These are phyloP conservation scores for Inonotus hispidus DNA, from an alignment of 1,284 basidiomycete genomes.

Conservation along the genomic window DNA sequence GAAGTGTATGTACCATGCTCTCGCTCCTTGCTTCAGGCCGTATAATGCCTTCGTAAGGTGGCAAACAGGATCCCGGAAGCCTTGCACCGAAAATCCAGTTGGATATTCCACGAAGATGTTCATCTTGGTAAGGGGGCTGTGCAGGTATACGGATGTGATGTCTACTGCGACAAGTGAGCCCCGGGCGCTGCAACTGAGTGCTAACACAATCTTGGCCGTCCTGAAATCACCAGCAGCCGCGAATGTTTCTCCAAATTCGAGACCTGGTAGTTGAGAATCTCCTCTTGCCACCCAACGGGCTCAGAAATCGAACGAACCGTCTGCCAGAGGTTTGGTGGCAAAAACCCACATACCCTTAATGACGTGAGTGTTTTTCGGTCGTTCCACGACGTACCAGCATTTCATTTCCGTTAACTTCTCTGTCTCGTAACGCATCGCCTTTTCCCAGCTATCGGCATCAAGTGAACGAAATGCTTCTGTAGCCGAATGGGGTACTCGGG, in stretches of 20 bases:
- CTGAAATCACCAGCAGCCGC: neutral
- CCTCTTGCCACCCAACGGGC: too few species aligned
- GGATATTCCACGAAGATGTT: neutral
- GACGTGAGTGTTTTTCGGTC: neutral
- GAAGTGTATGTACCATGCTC: neutral
- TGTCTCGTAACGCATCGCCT: neutral
- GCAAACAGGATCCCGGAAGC: neutral
- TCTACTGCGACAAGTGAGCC: neutral
- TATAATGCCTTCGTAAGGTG: neutral
- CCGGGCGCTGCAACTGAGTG: neutral
- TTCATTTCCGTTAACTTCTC: neutral
- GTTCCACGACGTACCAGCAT: neutral
- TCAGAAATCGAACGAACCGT: too few species aligned
- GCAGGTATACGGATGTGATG: neutral
- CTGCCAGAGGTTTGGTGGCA: too few species aligned
- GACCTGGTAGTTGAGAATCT: neutral
- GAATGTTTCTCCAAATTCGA: slow-evolving; percentile 3
- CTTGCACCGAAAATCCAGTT: too few species aligned
- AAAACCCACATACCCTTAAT: too few species aligned
- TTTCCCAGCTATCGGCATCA: neutral
- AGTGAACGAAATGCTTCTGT: neutral
- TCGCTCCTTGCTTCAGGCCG: neutral
- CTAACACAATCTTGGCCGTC: neutral
- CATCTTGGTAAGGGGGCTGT: neutral
- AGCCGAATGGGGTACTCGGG: neutral